Conservation (phyloP, 441 rosid genomes). For the Theobroma grandiflorum region DNA sequence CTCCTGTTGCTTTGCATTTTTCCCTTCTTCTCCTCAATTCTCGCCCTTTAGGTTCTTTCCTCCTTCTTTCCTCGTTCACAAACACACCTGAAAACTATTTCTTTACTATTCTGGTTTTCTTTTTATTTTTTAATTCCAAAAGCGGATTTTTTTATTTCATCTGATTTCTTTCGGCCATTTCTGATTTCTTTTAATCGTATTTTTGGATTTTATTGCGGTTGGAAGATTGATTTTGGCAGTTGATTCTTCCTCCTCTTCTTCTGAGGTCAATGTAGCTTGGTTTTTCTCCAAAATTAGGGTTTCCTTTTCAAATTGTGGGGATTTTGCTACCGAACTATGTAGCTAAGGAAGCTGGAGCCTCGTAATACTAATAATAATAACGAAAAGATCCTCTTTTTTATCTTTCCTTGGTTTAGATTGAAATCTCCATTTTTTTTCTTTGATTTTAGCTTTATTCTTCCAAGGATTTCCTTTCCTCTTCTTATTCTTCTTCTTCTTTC, state of each 20-base stretch:
- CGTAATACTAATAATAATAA: background rate
- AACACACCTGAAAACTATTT: background rate
- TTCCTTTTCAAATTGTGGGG: conserved; percentile 29
- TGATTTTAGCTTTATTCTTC: conserved; percentile 1
- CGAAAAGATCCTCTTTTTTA: background rate
- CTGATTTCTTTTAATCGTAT: background rate
- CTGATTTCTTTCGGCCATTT: conserved; percentile 7
- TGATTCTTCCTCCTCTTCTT: conserved; percentile 17
- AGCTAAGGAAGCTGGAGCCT: conserved; percentile 22
- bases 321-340: conserved; percentile 29
- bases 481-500: background rate
- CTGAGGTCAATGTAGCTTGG: conserved; percentile 48
- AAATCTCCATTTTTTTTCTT: background rate
- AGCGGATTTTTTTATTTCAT: background rate
- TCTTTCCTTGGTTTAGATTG: conserved; percentile 4
- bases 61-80: conserved; percentile 20
- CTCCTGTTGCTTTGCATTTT: background rate
- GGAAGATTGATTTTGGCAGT: conserved; percentile 9
- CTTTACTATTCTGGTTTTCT: background rate
- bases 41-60: conserved; percentile 27
- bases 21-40: conserved; percentile 18
- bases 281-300: conserved; percentile 35
- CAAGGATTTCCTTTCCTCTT: conserved; percentile 1
- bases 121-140: background rate
- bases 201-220: background rate